phyloP scores from a whole-genome alignment of 1,284 basidiomycete species.

The Microbotryum saponariae region DNA sequence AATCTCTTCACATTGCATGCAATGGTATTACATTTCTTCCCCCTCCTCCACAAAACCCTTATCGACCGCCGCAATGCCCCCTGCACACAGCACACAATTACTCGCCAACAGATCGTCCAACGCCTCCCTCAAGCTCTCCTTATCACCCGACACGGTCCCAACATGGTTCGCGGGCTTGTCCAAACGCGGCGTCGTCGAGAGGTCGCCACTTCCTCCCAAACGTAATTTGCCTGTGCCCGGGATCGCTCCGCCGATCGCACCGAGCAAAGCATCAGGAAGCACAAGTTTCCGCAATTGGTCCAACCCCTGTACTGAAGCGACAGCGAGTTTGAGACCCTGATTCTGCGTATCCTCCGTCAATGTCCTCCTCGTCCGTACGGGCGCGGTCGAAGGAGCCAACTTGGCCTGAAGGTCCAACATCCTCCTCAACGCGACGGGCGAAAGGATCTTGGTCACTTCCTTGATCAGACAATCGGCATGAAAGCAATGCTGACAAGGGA shows the following conservation, averaged over 20 bases:
- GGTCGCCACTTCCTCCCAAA: constrained; percentile 54
- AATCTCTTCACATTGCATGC: not conserved
- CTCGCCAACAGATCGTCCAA: constrained; percentile 78
- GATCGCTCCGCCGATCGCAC: constrained; percentile 41
- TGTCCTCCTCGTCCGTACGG: not conserved
- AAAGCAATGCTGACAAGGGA: constrained; percentile 74
- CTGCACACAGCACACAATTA: constrained; percentile 84
- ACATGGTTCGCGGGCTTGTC: constrained; percentile 47
- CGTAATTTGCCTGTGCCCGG: constrained; percentile 38
- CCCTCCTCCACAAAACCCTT: constrained; percentile 35
- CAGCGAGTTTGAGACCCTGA: constrained; percentile 70
- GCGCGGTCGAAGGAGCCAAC: constrained; percentile 48
- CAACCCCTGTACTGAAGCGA: constrained; percentile 54
- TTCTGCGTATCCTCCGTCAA: constrained; percentile 46
- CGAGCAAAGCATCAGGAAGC: constrained; percentile 71
- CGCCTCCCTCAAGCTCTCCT: constrained; percentile 60
- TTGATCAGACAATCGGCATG: constrained; percentile 90
- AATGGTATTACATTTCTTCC: not conserved
- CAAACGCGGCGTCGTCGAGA: constrained; percentile 53
- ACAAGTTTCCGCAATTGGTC: constrained; percentile 83
- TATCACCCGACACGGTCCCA: constrained; percentile 47
- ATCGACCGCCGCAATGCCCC: constrained; percentile 73
- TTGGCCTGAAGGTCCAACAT: constrained; percentile 77
- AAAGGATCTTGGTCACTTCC: constrained; percentile 83
- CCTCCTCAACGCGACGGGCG: constrained; percentile 67